Conservation (phyloP, 2,329 filamentous ascomycete genomes). For the Colletotrichum melonis region DNA sequence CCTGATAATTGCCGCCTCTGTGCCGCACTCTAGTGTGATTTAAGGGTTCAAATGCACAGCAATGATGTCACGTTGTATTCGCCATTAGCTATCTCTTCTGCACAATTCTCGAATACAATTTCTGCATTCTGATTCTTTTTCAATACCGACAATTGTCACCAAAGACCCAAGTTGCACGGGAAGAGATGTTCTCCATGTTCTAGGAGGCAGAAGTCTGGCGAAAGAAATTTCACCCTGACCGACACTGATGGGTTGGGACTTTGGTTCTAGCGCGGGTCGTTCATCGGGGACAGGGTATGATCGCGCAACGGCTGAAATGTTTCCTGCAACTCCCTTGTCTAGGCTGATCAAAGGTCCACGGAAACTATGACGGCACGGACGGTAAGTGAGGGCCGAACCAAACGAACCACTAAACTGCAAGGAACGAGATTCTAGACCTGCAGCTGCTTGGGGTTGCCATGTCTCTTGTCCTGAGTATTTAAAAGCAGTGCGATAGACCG, state of each 20-base stretch:
- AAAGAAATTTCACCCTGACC: not conserved
- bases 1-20: not conserved
- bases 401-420: not conserved
- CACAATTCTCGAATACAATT: fast-evolving
- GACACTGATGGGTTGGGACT: not conserved
- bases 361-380: not conserved
- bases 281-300: not conserved
- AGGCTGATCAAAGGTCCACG: not conserved
- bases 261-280: not conserved
- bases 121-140: not conserved
- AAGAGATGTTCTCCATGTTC: fast-evolving
- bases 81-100: not conserved
- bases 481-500: not conserved
- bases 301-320: not conserved
- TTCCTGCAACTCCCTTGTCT: not conserved
- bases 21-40: not conserved
- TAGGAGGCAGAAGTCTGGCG: not conserved
- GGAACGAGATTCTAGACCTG: not conserved
- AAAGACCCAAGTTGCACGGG: not conserved
- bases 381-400: not conserved
- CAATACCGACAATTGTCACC: not conserved
- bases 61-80: not conserved
- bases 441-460: not conserved
- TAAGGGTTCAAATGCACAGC: not conserved
- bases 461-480: not conserved